A percentile compares a stretch with the other conserved stretches of the same genome.
phyloP scores from a whole-genome alignment of 2,329 filamentous ascomycete species.

The Cercospora zeina region DNA sequence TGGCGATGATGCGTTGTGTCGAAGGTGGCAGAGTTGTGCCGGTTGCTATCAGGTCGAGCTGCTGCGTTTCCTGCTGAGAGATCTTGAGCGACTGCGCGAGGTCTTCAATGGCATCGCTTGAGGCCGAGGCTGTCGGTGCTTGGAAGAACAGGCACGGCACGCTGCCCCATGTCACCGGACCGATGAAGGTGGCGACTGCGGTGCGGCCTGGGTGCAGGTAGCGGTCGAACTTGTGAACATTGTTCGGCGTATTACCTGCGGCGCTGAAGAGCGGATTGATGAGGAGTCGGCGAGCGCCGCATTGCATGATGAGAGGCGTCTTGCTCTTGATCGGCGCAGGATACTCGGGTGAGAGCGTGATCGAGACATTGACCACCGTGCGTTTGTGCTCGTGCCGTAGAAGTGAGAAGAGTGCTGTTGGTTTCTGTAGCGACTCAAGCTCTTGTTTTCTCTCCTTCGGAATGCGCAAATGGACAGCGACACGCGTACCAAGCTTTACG shows the following conservation, averaged over 20 bases:
- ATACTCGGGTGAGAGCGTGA: constrained; percentile 78
- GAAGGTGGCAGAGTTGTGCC: constrained; percentile 83
- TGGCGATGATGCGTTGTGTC: constrained; percentile 76
- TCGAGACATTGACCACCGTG: constrained; percentile 83
- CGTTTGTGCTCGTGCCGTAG: constrained; percentile 94
- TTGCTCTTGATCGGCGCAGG: constrained; percentile 81
- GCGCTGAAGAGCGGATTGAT: constrained; percentile 90
- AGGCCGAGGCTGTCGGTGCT: constrained; percentile 45
- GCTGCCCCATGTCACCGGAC: constrained; percentile 87
- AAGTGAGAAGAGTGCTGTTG: constrained; percentile 78
- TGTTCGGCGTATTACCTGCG: constrained; percentile 86
- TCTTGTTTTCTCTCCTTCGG: constrained; percentile 46
- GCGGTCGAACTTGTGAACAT: constrained; percentile 95
- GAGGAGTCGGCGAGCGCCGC: constrained; percentile 79
- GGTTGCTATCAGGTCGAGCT: constrained; percentile 74
- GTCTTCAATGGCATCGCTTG: constrained; percentile 49
- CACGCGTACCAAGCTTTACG: constrained; percentile 77
- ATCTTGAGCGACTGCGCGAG: constrained; percentile 37
- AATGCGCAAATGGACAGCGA: constrained; percentile 71
- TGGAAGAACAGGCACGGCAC: constrained; percentile 90
- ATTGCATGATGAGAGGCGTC: constrained; percentile 87
- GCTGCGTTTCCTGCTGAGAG: neutral
- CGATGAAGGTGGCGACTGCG: constrained; percentile 84
- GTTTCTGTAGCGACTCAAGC: constrained; percentile 58
- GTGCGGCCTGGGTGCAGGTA: constrained; percentile 89